Base-by-base conservation (phyloP, 2,329 filamentous ascomycete genomes). In the Fusarium sp. region DNA sequence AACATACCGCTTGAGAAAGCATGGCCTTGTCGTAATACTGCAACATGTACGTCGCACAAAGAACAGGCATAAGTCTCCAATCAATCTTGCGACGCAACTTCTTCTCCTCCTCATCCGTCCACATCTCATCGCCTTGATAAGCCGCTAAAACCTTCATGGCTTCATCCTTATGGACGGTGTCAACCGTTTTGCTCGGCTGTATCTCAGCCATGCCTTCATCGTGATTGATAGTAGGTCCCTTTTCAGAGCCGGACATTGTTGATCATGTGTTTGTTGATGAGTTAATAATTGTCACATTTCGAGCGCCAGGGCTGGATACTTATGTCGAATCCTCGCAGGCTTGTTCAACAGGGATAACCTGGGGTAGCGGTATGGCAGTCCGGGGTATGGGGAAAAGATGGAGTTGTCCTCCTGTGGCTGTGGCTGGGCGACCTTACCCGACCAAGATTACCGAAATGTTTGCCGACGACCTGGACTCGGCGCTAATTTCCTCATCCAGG, bases 11-110 rank as follows among this genome's bases (percentile, higher is more conserved):
- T 69, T 87, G 85, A 2, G 81, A 83, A 18, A 88, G 74, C 82
- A 87, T 86, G 4, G 84, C 84, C 71, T 87, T 85, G 66, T 85
- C 84, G 46, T 84, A 84, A 60, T 84, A 85, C 67, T 84, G 82
- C 20, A 85, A 74, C 1, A 77, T 80, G 62, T 84, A 85, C 0
- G 83, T 84, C 9, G 80, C 69, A 58, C 82, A 84, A 1, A 86
- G 77, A 18, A 86, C 78, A 1, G 84, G 82, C 77, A 85, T 79
- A 2, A 86, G 74, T 20, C 16, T 72, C 71, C 72, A 74, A 51
- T 74, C 72, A 56, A 74, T 55, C 64, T 74, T 74, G 29, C 78
- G 78, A 7, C 80, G 72, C 8, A 85, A 69, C 41, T 74, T 80
- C 51, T 81, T 81, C 69, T 84, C 82, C 62, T 84, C 83, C 13